Conservation (phyloP, 495 filamentous ascomycete species). For the Ascodesmis nigricans region DNA sequence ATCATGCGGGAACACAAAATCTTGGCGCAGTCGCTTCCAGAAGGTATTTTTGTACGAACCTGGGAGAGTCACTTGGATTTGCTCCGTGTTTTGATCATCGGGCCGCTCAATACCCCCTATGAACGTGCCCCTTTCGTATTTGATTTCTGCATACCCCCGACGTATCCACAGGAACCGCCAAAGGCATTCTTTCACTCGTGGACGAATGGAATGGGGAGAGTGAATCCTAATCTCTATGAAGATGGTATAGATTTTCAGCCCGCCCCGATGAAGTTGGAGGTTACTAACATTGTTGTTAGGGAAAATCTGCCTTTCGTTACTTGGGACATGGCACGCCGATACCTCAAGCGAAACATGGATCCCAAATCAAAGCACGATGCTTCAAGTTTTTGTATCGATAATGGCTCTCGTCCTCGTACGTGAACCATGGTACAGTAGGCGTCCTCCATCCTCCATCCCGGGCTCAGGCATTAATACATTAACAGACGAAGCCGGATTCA, state of each 20-base stretch:
- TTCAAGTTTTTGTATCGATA: conserved; percentile 39
- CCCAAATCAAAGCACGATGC: conserved; percentile 27
- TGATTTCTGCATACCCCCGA: conserved; percentile 29
- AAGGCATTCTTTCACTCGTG: conserved; percentile 35
- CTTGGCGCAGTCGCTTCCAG: conserved; percentile 31
- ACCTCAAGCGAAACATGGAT: conserved; percentile 33
- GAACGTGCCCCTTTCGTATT: conserved; percentile 39
- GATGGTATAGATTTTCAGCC: conserved; percentile 23
- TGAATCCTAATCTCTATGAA: conserved; percentile 44
- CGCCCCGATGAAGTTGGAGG: background rate
- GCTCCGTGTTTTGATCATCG: conserved; percentile 35
- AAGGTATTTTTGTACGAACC: conserved; percentile 34
- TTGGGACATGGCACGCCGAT: conserved; percentile 37
- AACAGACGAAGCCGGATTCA: conserved; percentile 38
- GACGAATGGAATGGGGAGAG: conserved; percentile 28
- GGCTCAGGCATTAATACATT: background rate
- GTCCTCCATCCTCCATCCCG: background rate
- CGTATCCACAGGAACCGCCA: conserved; percentile 31
- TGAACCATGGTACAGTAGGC: conserved; percentile 40
- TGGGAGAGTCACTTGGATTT: conserved; percentile 39
- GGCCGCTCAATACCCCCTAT: conserved; percentile 37
- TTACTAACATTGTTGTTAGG: conserved; percentile 21
- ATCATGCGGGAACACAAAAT: conserved; percentile 36
- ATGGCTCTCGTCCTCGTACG: conserved; percentile 37
- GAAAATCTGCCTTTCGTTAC: conserved; percentile 36